Evolutionary conservation across 257 asterid species (phyloP).

Genomic region (Solanum pinnatisectum): DNA sequence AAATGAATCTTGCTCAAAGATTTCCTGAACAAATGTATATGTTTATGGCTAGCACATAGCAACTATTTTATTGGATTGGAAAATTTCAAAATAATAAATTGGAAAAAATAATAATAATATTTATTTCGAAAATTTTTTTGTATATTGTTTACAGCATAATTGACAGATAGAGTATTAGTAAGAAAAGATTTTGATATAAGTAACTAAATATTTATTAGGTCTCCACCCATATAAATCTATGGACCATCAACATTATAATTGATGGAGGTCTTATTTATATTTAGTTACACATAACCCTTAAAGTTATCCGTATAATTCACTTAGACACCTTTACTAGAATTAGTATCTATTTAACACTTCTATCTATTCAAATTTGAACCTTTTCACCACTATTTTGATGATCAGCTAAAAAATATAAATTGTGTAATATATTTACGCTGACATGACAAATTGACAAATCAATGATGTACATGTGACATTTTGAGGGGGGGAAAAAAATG

Average conservation of each 20-base stretch:
- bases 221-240: neutral
- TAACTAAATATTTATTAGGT: too few species aligned
- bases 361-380: too few species aligned
- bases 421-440: too few species aligned
- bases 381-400: too few species aligned
- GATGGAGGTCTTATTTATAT: neutral
- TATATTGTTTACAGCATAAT: neutral
- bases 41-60: neutral
- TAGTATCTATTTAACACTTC: accelerated
- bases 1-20: neutral
- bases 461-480: too few species aligned
- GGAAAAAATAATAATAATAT: neutral
- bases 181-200: neutral
- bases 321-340: accelerated
- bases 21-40: neutral
- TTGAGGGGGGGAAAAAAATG: too few species aligned
- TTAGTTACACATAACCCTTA: too few species aligned
- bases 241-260: neutral
- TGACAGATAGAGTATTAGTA: neutral
- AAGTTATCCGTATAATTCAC: accelerated
- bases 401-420: too few species aligned
- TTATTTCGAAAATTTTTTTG: too few species aligned
- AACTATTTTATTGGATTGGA: neutral
- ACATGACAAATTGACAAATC: too few species aligned
- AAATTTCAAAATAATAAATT: neutral